Base-by-base conservation (phyloP, 345 rosid genomes). In the Raphanus raphanistrum region DNA sequence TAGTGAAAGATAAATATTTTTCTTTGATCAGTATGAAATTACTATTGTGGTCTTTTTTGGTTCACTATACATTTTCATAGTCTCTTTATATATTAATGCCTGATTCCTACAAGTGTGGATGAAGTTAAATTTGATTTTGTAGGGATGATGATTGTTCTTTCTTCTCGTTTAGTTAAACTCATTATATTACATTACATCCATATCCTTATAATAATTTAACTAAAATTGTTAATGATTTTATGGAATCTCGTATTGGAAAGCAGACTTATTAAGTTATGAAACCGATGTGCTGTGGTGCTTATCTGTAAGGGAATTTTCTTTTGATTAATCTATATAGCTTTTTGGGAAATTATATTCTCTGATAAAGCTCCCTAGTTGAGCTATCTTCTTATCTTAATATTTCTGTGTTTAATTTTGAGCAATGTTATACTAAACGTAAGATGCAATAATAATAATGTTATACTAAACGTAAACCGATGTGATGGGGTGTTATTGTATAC, bases 221-320 rank as follows among this genome's bases (percentile, higher is more conserved):
- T 62, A 63, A 63, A 41, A 28, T 29, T 68, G 31, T 68, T 61
- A 62, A 62, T 68, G 38, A 68, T 68, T 79, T 41, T 29, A 55
- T 38, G 78, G 79, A 74, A 79, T 68, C 66, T 79, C 71, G 41
- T 68, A 38, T 79, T 73, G 66, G 66, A 55, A 41, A 73, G 73
- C 27, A 67, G 58, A 35, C 35, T 61, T 50, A 68, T 52, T 73
- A 73, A 67, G 70, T 52, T 79, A 52, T 68, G 74, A 28, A 63
- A 63, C 71, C 73, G 78, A 62, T 79, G 78, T 62, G 74, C 66
- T 61, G 59, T 50, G 69, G 70, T 73, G 78, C 82, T 73, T 79
- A 79, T 79, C 82, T 79, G 77, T 72, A 72, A 66, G 70, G 68
- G 74, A 78, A 73, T 62, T 72, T 78, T 36, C 73, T 73, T 78